Evolutionary conservation across 331 rosid genomes (phyloP).

Genomic region (Arachis monticola): DNA sequence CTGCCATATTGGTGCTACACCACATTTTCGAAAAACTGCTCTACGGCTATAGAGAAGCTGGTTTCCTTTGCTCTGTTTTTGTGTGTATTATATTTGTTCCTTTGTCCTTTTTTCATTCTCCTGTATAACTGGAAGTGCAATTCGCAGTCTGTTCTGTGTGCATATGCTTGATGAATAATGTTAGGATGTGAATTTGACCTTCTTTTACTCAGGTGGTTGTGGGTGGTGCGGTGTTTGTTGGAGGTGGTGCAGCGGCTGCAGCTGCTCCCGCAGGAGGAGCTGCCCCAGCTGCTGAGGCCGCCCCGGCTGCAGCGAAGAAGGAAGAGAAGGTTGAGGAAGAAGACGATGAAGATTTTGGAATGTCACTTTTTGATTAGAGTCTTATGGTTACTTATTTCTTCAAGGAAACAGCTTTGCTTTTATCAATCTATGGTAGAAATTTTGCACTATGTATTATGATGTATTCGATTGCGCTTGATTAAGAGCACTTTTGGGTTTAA

Average conservation of each 20-base stretch:
- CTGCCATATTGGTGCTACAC: too few species aligned
- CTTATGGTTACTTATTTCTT: neutral
- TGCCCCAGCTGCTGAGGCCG: slow-evolving; percentile 58
- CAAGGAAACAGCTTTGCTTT: neutral
- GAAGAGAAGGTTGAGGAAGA: slow-evolving; percentile 64
- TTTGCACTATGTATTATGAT: too few species aligned
- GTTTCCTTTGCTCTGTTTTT: too few species aligned
- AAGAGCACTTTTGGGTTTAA: neutral
- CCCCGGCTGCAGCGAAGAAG: slow-evolving; percentile 60
- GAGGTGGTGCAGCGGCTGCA: slow-evolving; percentile 58
- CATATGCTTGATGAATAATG: neutral
- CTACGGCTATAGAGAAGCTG: too few species aligned
- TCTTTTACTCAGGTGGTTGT: slow-evolving; percentile 55
- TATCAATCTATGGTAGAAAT: neutral
- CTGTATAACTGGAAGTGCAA: neutral
- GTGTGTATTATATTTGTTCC: too few species aligned
- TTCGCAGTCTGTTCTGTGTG: neutral
- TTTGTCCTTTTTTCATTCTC: too few species aligned
- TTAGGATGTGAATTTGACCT: neutral
- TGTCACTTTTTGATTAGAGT: slow-evolving; percentile 77
- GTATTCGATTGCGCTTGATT: slow-evolving; percentile 18
- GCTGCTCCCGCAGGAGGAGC: slow-evolving; percentile 64
- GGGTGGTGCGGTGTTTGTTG: slow-evolving; percentile 63
- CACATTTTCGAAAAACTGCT: too few species aligned
- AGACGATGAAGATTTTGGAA: slow-evolving; percentile 75